Percentiles rank a stretch among this genome's conserved stretches.
These are phyloP conservation scores for Juncus effusus DNA, from an alignment of 176 grass and related monocot species.

Conservation along the genomic window DNA sequence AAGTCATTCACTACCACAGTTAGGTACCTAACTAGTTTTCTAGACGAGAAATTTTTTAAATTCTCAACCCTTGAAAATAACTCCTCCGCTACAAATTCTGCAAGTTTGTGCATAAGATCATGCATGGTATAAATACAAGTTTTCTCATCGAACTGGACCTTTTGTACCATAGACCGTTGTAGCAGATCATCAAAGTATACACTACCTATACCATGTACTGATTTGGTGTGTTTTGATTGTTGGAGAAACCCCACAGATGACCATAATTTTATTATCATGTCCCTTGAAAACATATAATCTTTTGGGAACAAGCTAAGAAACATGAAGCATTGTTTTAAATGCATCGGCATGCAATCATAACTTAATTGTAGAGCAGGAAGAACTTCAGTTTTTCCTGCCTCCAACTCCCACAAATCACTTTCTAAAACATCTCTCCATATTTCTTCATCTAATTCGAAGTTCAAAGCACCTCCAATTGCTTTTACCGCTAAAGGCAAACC, in stretches of 20 bases:
- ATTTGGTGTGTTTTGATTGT: not conserved
- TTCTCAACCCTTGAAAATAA: too few species aligned
- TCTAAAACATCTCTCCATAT: conserved; percentile 15
- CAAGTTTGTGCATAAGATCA: conserved; percentile 28
- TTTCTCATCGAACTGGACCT: not conserved
- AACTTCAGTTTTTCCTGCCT: not conserved
- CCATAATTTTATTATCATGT: conserved; percentile 23
- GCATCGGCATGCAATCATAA: conserved; percentile 6
- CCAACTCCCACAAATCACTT: conserved; percentile 30
- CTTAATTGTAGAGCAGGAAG: conserved; percentile 27
- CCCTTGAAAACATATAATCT: not conserved
- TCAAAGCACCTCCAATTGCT: conserved; percentile 21
- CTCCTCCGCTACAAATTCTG: conserved; percentile 8
- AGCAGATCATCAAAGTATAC: conserved; percentile 23
- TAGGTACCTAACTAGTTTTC: not conserved
- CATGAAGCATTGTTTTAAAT: conserved; percentile 28
- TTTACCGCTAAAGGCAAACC: conserved; percentile 32
- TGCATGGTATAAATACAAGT: conserved; percentile 18
- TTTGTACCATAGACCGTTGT: conserved; percentile 21
- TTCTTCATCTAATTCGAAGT: conserved; percentile 6
- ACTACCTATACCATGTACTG: not conserved
- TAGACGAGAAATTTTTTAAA: not conserved
- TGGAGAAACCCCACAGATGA: conserved; percentile 20
- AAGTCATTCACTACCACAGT: not conserved
- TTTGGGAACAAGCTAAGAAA: conserved; percentile 21